A percentile compares a stretch with the other conserved stretches of the same genome.
phyloP scores from a whole-genome alignment of 306 rosid species.

The Luffa acutangula region DNA sequence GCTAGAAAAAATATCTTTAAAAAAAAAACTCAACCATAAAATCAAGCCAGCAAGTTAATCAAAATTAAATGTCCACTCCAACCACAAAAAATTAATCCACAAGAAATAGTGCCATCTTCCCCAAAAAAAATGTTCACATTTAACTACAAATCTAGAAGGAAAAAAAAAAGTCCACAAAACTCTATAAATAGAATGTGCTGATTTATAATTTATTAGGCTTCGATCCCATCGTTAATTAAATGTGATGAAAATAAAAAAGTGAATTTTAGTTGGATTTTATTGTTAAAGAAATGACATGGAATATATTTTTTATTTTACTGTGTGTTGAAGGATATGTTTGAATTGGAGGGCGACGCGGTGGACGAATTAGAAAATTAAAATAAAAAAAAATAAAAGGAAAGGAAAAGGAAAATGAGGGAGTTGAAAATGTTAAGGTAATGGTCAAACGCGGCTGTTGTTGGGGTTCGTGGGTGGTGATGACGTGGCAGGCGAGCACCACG shows the following conservation, averaged over 20 bases:
- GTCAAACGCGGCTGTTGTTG: slow-evolving; percentile 3
- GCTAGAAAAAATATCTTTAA: no score
- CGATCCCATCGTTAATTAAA: background rate
- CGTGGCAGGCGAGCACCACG: background rate
- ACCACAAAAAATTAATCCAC: no score
- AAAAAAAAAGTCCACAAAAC: background rate
- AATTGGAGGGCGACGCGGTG: background rate
- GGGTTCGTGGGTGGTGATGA: background rate
- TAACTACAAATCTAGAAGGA: background rate
- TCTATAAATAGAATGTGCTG: background rate
- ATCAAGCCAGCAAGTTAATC: background rate
- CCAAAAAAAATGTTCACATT: background rate
- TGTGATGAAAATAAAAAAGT: background rate
- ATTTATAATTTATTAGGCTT: background rate
- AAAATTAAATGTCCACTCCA: background rate
- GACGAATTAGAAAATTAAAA: background rate
- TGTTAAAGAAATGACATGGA: background rate
- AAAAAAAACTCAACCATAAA: background rate
- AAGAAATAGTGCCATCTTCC: no score
- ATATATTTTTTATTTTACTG: background rate
- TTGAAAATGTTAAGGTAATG: background rate
- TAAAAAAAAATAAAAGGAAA: background rate
- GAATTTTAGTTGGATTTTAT: background rate
- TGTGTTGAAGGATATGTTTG: background rate
- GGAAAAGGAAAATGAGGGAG: background rate